Evolutionary conservation across 192 early-diverging fungal genomes (phyloP).

Genomic region (Entomortierella beljakovae): DNA sequence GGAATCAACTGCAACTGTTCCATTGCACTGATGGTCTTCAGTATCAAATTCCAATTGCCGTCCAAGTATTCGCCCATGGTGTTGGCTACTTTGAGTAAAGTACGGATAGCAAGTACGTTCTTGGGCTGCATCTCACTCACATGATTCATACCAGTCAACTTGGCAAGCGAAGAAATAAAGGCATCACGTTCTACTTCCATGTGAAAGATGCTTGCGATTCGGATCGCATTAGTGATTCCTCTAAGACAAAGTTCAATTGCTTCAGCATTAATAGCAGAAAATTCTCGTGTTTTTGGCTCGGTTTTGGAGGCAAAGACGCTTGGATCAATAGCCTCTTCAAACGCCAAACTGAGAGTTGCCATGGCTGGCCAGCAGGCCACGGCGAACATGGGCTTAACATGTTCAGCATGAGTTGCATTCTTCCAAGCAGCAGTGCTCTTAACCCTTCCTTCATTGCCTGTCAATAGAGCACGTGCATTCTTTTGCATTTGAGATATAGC

Average conservation of each 20-base stretch:
- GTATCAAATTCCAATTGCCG: constrained; percentile 83
- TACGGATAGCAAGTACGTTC: constrained; percentile 89
- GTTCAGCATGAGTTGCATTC: constrained; percentile 83
- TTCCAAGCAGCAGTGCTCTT: constrained; percentile 62
- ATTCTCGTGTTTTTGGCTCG: constrained; percentile 54
- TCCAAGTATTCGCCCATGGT: constrained; percentile 72
- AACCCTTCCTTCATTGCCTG: constrained; percentile 62
- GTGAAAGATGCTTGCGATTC: constrained; percentile 82
- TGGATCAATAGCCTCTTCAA: constrained; percentile 85
- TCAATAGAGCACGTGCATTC: constrained; percentile 74
- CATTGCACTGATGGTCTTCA: constrained; percentile 88
- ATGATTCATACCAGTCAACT: constrained; percentile 87
- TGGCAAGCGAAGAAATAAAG: constrained; percentile 89
- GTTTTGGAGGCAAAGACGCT: constrained; percentile 36
- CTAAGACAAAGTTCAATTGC: constrained; percentile 80
- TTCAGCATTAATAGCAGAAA: constrained; percentile 60
- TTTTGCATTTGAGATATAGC: constrained; percentile 77
- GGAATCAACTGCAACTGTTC: constrained; percentile 86
- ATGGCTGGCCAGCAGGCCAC: constrained; percentile 88
- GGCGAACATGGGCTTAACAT: constrained; percentile 93
- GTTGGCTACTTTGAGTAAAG: constrained; percentile 80
- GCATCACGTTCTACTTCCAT: constrained; percentile 93
- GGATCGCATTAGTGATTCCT: constrained; percentile 84
- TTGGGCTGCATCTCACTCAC: constrained; percentile 89
- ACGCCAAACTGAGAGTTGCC: constrained; percentile 82